phyloP scores from a whole-genome alignment of 2,329 filamentous ascomycete species.

The Colletotrichum cereale region DNA sequence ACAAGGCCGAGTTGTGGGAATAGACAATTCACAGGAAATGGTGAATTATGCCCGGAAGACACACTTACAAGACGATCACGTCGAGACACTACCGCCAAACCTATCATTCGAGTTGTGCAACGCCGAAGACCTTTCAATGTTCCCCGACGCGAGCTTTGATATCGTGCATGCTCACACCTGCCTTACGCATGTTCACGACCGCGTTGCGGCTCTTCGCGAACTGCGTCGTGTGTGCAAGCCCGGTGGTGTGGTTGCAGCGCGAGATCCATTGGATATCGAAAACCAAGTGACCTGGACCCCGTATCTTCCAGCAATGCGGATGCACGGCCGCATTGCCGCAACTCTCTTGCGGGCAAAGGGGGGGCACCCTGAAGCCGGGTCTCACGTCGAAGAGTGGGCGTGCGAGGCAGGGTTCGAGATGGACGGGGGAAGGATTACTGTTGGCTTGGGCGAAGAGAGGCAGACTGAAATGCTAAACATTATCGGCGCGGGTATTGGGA shows the following conservation, averaged over 20 bases:
- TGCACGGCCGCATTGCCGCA: conserved; percentile 3
- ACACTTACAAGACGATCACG: neutral
- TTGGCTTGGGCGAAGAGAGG: neutral
- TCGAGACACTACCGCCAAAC: conserved; percentile 26
- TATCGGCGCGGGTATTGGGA: conserved; percentile 1
- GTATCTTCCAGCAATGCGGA: neutral
- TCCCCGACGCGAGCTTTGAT: conserved; percentile 56
- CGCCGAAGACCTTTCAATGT: conserved; percentile 51
- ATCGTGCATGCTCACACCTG: conserved; percentile 58
- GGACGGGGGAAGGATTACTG: neutral
- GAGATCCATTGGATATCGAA: conserved; percentile 11
- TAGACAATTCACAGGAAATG: conserved; percentile 42
- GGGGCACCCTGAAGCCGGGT: neutral
- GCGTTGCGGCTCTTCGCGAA: conserved; percentile 52
- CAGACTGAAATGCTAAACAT: conserved; percentile 5
- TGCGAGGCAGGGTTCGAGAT: neutral
- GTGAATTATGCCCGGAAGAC: neutral
- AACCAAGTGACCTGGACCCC: neutral
- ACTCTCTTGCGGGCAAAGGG: neutral
- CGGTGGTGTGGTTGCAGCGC: conserved; percentile 45
- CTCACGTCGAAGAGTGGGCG: neutral
- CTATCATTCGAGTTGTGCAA: conserved; percentile 51
- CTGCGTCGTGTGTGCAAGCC: conserved; percentile 58
- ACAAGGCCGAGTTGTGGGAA: conserved; percentile 55
- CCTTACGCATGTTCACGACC: conserved; percentile 55